Evolutionary conservation across 352 stramenopile genomes (phyloP).

Genomic region (Bremia lactucae): DNA sequence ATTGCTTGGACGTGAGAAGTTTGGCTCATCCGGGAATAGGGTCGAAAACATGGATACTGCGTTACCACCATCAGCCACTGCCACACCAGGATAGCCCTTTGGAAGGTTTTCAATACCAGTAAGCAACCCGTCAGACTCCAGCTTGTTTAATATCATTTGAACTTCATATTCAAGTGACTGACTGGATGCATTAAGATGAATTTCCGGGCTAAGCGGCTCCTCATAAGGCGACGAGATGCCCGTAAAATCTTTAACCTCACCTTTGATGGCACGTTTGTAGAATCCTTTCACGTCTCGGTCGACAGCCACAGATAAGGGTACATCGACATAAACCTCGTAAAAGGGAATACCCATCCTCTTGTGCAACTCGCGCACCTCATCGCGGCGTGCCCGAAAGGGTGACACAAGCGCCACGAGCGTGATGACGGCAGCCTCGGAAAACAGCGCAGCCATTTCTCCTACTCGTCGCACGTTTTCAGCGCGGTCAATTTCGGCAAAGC

Average conservation of each 20-base stretch:
- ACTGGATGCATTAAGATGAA: slow-evolving; percentile 92
- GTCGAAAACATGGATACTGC: slow-evolving; percentile 47
- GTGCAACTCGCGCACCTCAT: slow-evolving; percentile 89
- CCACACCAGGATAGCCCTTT: slow-evolving; percentile 55
- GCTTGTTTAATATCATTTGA: slow-evolving; percentile 41
- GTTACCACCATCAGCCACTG: slow-evolving; percentile 83
- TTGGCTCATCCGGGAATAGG: slow-evolving; percentile 45
- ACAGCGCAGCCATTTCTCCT: slow-evolving; percentile 93
- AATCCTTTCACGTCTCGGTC: slow-evolving; percentile 96
- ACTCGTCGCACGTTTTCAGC: slow-evolving; percentile 95
- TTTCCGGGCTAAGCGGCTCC: slow-evolving; percentile 87
- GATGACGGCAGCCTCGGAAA: slow-evolving; percentile 94
- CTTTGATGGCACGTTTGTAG: slow-evolving; percentile 89
- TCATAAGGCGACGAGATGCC: slow-evolving; percentile 98
- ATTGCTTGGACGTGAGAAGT: slow-evolving; percentile 10
- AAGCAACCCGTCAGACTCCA: slow-evolving; percentile 50
- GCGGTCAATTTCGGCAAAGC: slow-evolving; percentile 92
- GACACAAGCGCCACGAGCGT: slow-evolving; percentile 96
- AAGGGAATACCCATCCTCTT: slow-evolving; percentile 92
- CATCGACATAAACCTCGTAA: slow-evolving; percentile 98
- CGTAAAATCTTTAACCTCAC: slow-evolving; percentile 98
- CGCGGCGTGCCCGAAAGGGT: slow-evolving; percentile 89
- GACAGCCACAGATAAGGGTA: slow-evolving; percentile 92
- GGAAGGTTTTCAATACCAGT: slow-evolving; percentile 45
- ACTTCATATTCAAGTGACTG: slow-evolving; percentile 88